Base-by-base conservation (phyloP, 2,329 filamentous ascomycete species). In the Leptoxyphium fumago region DNA sequence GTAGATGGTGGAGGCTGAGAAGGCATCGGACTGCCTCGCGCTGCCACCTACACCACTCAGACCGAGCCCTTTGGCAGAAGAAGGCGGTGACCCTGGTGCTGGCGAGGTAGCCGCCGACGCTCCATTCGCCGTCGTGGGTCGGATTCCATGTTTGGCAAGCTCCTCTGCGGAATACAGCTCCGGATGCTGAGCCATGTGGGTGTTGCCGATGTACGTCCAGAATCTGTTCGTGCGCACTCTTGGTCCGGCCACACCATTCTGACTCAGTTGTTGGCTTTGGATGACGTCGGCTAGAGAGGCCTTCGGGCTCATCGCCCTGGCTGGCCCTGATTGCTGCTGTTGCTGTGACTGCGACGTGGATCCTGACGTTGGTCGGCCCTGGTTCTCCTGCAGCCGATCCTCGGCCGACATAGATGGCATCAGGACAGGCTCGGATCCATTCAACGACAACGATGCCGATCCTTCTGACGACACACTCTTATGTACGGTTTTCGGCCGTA, bases 121-220 rank as follows among this genome's bases (percentile, higher is more conserved):
- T 38, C 13, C 17, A 6, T 38, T n/a, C 6, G 34, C 13, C 9
- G 34, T n/a, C 34, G 13, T 38, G 8, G 13, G 34, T 38, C 18
- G 40, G n/a, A 29, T 29, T 9, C 49, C 56, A 41, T 48, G 52
- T 44, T 56, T 59, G 8, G 53, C 49, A 9, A 60, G 49, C 18
- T 59, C 57, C 13, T 56, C 56, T 7, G 50, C 41, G 10, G 50
- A 49, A 48, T 55, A 60, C 50, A 59, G 45, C 40, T 59, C 56
- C 10, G 56, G 56, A 46, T 60, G 52, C 41, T 55, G 52, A 2
- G 53, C 55, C 56, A 61, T 60, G 45, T 60, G 56, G 17, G 55
- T 55, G 45, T 57, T 57, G 40, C 57, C 58, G 29, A 59, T 60
- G 39, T 61, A 61, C 2, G 57, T 58, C 58, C 58, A 61, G 51